Evolutionary conservation across 768 basidiomycete genomes (phyloP).

Genomic region (Lactarius hengduanensis): DNA sequence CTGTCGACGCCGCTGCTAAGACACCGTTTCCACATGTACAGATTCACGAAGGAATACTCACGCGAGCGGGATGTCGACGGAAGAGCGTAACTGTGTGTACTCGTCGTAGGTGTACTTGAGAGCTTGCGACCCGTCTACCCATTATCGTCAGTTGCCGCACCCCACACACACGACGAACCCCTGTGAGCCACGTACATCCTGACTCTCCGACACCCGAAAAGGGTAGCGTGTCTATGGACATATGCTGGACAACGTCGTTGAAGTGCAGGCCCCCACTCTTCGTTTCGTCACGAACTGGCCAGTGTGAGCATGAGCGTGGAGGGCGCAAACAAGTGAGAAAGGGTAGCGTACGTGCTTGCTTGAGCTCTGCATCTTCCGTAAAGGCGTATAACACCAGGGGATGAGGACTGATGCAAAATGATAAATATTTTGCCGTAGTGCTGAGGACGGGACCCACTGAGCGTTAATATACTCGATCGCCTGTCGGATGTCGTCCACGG

Average conservation of each 20-base stretch:
- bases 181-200: slow-evolving; percentile 32
- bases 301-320: not conserved
- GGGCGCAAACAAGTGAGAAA: not conserved
- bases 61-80: slow-evolving; percentile 59
- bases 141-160: not conserved
- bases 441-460: slow-evolving; percentile 39
- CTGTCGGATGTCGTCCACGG: slow-evolving; percentile 53
- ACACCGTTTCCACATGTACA: not conserved
- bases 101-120: slow-evolving; percentile 36
- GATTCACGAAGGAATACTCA: slow-evolving; percentile 34
- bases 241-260: slow-evolving; percentile 36
- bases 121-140: slow-evolving; percentile 32
- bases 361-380: slow-evolving; percentile 23
- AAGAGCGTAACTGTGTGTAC: slow-evolving; percentile 50
- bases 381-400: slow-evolving; percentile 27
- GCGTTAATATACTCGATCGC: slow-evolving; percentile 55
- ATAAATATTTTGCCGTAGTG: not conserved
- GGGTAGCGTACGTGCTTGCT: slow-evolving; percentile 19
- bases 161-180: not conserved
- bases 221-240: slow-evolving; percentile 29
- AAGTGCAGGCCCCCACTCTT: slow-evolving; percentile 35
- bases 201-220: slow-evolving; percentile 35
- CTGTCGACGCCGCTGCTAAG: slow-evolving; percentile 33
- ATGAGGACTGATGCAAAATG: slow-evolving; percentile 18
- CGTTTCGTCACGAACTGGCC: slow-evolving; percentile 35